Conservation (phyloP, 1,284 basidiomycete genomes). For the Cutaneotrichosporon daszewskae region DNA sequence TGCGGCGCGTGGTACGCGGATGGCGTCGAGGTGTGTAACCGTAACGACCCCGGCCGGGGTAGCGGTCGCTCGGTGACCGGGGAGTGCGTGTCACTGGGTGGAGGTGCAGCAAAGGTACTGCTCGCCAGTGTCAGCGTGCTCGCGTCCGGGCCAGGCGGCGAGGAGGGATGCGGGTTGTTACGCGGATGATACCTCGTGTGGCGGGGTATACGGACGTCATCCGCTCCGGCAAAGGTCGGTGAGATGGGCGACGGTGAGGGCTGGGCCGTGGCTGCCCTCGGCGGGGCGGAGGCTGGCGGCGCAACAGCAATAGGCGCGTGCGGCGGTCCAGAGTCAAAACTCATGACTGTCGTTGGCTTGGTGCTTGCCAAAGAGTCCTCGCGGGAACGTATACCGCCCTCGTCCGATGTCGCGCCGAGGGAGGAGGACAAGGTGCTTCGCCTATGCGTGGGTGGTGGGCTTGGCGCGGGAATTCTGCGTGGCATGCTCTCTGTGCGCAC, state of each 20-base stretch:
- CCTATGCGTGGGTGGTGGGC: neutral
- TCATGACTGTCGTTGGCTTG: slow-evolving; percentile 88
- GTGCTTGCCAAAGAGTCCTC: slow-evolving; percentile 61
- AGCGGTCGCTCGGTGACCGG: no score
- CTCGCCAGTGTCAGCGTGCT: slow-evolving; percentile 87
- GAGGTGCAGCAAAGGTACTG: slow-evolving; percentile 67
- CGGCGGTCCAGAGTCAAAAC: slow-evolving; percentile 65
- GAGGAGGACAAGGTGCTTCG: slow-evolving; percentile 12
- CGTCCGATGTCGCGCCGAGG: slow-evolving; percentile 14
- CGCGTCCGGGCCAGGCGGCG: slow-evolving; percentile 84
- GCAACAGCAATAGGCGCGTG: slow-evolving; percentile 72
- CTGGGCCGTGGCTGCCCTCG: neutral
- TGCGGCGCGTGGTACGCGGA: neutral
- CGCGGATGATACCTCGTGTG: slow-evolving; percentile 87
- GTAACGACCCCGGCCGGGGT: no score
- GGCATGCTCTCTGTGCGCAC: no score
- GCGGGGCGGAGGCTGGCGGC: slow-evolving; percentile 3
- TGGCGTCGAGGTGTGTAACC: no score
- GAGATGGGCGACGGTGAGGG: slow-evolving; percentile 11
- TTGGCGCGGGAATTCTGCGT: no score
- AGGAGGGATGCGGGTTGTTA: slow-evolving; percentile 87
- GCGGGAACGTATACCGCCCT: slow-evolving; percentile 8
- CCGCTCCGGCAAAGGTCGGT: slow-evolving; percentile 8
- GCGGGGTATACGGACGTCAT: slow-evolving; percentile 57
- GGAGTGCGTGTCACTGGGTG: no score